These are phyloP conservation scores for Begonia loranthoides DNA, from an alignment of 306 rosid genomes.

Conservation along the genomic window DNA sequence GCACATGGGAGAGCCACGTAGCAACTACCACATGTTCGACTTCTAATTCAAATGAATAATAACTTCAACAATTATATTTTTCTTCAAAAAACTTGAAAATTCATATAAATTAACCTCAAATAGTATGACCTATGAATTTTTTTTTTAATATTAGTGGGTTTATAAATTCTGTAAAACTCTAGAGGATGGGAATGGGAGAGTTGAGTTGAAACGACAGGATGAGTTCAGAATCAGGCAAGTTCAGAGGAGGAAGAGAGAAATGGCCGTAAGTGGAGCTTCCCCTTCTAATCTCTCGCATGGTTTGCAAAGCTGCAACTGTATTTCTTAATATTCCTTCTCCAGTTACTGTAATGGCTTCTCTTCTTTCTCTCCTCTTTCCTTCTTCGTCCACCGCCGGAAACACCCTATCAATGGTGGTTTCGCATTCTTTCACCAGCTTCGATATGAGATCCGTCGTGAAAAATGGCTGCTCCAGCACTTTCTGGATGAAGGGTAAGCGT, in stretches of 20 bases:
- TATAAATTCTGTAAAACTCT: constrained; percentile 1
- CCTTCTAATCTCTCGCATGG: constrained; percentile 66
- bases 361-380: constrained; percentile 19
- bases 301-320: constrained; percentile 67
- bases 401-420: constrained; percentile 49
- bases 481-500: constrained; percentile 67
- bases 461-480: constrained; percentile 65
- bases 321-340: constrained; percentile 72
- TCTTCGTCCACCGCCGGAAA: constrained; percentile 44
- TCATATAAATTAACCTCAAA: too few relatives aligned
- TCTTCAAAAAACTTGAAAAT: too few relatives aligned
- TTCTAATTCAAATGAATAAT: too few relatives aligned
- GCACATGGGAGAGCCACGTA: too few relatives aligned
- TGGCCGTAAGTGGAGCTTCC: constrained; percentile 72
- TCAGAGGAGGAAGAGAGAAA: constrained; percentile 81
- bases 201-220: constrained; percentile 39
- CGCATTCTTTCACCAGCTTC: constrained; percentile 74
- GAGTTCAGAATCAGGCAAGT: constrained; percentile 52
- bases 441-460: constrained; percentile 67
- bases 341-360: constrained; percentile 28
- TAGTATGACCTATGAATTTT: background rate
- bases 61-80: too few relatives aligned
- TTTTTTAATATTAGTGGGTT: background rate
- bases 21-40: too few relatives aligned
- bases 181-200: constrained; percentile 53